Base-by-base conservation (phyloP, 257 asterid species). In the Mentha longifolia region DNA sequence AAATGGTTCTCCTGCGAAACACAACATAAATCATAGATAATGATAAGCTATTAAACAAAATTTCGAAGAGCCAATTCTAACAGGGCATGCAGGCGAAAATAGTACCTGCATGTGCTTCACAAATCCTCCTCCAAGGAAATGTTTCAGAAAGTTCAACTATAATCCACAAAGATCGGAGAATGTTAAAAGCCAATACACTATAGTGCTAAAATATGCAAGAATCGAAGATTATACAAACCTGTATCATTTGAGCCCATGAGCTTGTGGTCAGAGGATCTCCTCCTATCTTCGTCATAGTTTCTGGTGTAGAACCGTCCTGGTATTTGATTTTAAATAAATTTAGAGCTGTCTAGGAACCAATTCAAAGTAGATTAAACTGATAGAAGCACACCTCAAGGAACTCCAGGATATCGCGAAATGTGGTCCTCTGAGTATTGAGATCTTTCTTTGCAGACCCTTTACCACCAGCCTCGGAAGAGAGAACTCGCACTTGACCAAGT, bases 81-180 rank as follows among this genome's bases (percentile, higher is more conserved):
- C 14, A 68, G 39, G 60, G 41, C 17, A 12, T 46, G 19, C 10
- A 25, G 3, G 22, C 37, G 54, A 19, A 57, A 55, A 22, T 9
- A 65, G 6, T 61, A 92, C 99, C 99, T 84, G 97, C 97, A 89
- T 88, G 75, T 95, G 99, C 89, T 87, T 95, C 79, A 87, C 95
- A 67, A 92, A 95, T 75, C 99, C 99, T 66, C 97, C 97, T 54
- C 99, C 97, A 63, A 95, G 98, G 75, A 95, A 95, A 77, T 75
- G 99, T 77, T 88, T 95, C 77, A 95, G 64, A 78, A 95, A 95
- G 82, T 88, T 90, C 71, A 95, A 75, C 99, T 94, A 82, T 17
- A 58, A 74, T 61, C 30, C 31, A 65, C 61, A 74, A 22, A 60
- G 49, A 65, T 55, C 19, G 78, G 46, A 76, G 41, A 35, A 37